These are phyloP conservation scores for Agaricus blazei DNA, from an alignment of 768 basidiomycete species.

Conservation along the genomic window DNA sequence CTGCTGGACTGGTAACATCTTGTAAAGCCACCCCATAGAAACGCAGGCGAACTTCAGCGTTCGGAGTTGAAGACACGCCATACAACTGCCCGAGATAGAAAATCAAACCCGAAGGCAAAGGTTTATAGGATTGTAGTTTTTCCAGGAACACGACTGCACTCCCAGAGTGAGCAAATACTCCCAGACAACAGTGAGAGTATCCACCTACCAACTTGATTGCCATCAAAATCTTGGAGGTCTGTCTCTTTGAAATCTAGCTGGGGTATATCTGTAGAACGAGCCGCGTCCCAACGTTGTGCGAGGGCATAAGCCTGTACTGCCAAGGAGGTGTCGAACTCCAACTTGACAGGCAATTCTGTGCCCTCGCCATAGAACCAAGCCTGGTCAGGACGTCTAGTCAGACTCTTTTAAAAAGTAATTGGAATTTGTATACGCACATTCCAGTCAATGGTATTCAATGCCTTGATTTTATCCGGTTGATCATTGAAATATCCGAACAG, in stretches of 20 bases:
- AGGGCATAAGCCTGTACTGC: conserved; percentile 67
- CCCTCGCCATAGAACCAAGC: conserved; percentile 86
- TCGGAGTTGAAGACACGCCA: conserved; percentile 43
- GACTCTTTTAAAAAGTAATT: not conserved
- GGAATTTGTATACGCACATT: conserved; percentile 41
- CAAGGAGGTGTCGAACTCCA: conserved; percentile 71
- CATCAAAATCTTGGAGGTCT: conserved; percentile 62
- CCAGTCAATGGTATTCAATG: conserved; percentile 72
- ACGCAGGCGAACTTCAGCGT: conserved; percentile 73
- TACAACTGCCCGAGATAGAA: conserved; percentile 56
- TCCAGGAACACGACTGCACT: conserved; percentile 77
- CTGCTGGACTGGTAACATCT: conserved; percentile 41
- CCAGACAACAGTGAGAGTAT: not conserved
- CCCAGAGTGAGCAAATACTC: not conserved
- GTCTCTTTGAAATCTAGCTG: conserved; percentile 48
- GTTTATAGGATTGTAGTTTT: conserved; percentile 55
- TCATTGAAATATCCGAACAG: conserved; percentile 64
- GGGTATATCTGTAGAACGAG: conserved; percentile 44
- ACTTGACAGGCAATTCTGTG: conserved; percentile 60
- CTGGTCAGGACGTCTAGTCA: conserved; percentile 25
- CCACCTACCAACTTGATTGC: conserved; percentile 69
- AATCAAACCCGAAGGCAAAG: conserved; percentile 59
- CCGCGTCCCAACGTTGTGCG: conserved; percentile 68
- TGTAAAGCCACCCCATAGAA: conserved; percentile 72
- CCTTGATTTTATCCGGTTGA: conserved; percentile 55